phyloP scores from a whole-genome alignment of 164 flowering plant genomes.

The Kalanchoe fedtschenkoi region DNA sequence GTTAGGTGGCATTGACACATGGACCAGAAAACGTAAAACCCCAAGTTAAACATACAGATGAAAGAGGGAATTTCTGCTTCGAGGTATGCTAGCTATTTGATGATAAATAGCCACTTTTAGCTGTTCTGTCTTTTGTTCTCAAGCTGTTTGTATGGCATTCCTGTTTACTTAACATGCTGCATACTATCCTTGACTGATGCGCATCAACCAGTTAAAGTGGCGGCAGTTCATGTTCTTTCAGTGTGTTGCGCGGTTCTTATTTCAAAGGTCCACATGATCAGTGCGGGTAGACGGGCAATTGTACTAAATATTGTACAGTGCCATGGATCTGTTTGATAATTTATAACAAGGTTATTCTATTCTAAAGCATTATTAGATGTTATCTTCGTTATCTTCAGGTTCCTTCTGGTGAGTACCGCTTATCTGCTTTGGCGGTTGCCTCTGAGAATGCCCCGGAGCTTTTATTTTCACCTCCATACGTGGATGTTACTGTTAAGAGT shows the following conservation, averaged over 20 bases:
- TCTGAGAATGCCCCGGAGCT: constrained; percentile 61
- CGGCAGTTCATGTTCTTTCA: not conserved
- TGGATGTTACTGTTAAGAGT: constrained; percentile 63
- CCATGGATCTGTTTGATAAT: not conserved
- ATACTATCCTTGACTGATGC: not conserved
- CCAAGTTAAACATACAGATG: constrained; percentile 66
- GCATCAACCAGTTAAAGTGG: not conserved
- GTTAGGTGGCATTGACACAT: constrained; percentile 87
- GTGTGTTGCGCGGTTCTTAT: not conserved
- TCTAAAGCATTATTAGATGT: not conserved
- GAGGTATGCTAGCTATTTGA: constrained; percentile 40
- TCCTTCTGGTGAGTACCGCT: constrained; percentile 80
- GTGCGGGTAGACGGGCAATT: not conserved
- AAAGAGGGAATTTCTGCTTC: constrained; percentile 78
- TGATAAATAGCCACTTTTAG: not conserved
- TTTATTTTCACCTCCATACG: constrained; percentile 56
- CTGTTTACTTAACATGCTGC: not conserved
- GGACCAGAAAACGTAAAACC: constrained; percentile 88
- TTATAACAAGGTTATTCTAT: not conserved
- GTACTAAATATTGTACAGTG: not conserved
- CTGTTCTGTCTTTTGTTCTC: not conserved
- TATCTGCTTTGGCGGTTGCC: constrained; percentile 63
- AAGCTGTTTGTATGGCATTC: not conserved
- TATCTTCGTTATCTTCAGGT: constrained; percentile 32
- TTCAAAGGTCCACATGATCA: not conserved